A percentile compares a stretch with the other conserved stretches of the same genome.
Conservation (phyloP, 352 stramenopile genomes). For the Pythium phragmiticola region DNA sequence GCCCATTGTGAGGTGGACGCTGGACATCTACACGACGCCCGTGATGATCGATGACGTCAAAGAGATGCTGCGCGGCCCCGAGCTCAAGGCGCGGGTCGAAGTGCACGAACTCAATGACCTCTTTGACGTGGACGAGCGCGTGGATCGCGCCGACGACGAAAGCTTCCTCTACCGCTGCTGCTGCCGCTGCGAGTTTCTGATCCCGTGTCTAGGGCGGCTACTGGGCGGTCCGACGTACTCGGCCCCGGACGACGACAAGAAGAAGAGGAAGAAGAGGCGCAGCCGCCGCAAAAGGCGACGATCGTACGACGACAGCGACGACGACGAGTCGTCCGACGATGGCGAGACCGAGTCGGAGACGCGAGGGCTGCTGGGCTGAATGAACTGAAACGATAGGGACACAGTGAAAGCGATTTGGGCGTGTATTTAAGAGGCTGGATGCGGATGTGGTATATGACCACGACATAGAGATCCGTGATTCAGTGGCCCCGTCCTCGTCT, state of each 20-base stretch:
- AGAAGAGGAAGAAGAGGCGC: constrained; percentile 30
- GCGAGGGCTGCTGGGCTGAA: constrained; percentile 54
- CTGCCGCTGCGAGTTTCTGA: constrained; percentile 74
- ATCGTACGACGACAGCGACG: constrained; percentile 42
- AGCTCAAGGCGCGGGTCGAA: constrained; percentile 62
- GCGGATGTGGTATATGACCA: constrained; percentile 12
- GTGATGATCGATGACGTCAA: constrained; percentile 76
- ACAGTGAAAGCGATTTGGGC: too few species aligned
- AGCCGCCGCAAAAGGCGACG: constrained; percentile 26
- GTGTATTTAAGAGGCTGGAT: constrained; percentile 20
- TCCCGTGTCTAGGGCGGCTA: constrained; percentile 64
- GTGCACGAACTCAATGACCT: constrained; percentile 63
- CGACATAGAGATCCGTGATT: constrained; percentile 5
- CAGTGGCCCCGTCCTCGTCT: neutral
- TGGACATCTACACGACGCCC: constrained; percentile 77
- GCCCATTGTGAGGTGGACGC: constrained; percentile 67
- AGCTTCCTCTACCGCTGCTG: constrained; percentile 63
- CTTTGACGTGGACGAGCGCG: constrained; percentile 39
- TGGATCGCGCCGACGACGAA: constrained; percentile 32
- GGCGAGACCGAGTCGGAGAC: constrained; percentile 38
- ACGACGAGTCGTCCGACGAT: constrained; percentile 27
- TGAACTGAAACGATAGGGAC: neutral
- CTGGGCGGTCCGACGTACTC: constrained; percentile 73
- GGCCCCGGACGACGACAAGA: constrained; percentile 34
- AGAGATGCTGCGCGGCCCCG: constrained; percentile 65